phyloP scores from a whole-genome alignment of 2,329 filamentous ascomycete species.

The Pseudogymnoascus destructans region DNA sequence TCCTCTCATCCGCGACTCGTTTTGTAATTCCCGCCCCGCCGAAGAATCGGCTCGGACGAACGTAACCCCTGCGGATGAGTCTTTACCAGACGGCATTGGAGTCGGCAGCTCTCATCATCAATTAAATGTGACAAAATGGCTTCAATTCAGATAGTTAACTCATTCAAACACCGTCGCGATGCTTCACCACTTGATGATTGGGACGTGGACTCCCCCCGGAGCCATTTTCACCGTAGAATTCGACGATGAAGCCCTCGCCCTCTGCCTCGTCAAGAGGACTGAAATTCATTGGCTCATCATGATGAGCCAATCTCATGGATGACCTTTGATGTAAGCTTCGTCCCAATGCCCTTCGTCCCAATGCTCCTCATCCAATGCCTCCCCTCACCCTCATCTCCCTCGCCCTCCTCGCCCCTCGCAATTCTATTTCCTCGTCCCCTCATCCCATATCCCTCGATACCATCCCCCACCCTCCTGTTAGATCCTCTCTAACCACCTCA shows the following conservation, averaged over 20 bases:
- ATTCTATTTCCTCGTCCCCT: too few relatives aligned
- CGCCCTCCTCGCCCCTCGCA: too few relatives aligned
- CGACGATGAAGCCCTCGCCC: constrained; percentile 64
- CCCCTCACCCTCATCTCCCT: too few relatives aligned
- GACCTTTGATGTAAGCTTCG: constrained; percentile 61
- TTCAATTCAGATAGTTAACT: neutral
- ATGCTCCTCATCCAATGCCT: neutral
- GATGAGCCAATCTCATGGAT: constrained; percentile 91
- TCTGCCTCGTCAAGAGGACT: constrained; percentile 67
- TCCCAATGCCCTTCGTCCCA: neutral
- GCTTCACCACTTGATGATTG: constrained; percentile 84
- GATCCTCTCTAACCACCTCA: constrained; percentile 27
- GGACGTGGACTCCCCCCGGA: constrained; percentile 80
- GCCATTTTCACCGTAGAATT: constrained; percentile 85
- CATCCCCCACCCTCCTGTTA: neutral
- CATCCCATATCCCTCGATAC: too few relatives aligned
- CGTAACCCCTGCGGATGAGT: neutral
- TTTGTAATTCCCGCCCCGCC: constrained; percentile 2
- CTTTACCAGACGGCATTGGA: neutral
- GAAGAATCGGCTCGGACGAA: neutral
- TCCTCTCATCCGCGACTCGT: neutral
- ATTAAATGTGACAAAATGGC: neutral
- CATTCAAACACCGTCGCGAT: constrained; percentile 33
- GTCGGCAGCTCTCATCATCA: neutral
- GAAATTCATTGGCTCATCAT: constrained; percentile 63